Conservation (phyloP, 441 rosid genomes). For the Monsonia emarginata region DNA sequence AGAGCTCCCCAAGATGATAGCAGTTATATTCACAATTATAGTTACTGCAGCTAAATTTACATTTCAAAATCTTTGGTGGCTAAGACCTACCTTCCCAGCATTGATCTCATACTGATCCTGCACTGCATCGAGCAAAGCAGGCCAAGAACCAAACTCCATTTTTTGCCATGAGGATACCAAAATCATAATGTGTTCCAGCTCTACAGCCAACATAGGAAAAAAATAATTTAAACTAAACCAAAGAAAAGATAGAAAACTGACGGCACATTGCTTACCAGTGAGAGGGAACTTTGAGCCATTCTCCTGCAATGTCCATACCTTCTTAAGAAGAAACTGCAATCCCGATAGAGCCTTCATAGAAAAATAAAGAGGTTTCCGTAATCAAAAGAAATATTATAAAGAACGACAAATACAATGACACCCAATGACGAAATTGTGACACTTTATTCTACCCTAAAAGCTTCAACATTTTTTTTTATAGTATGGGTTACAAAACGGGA, state of each 20-base stretch:
- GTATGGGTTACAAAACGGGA: too few relatives aligned
- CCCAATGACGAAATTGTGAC: too few relatives aligned
- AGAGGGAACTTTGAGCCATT: conserved; percentile 61
- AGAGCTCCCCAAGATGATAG: too few relatives aligned
- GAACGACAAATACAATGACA: too few relatives aligned
- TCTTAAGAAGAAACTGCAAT: conserved; percentile 65
- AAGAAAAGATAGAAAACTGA: not conserved
- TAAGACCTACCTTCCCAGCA: conserved; percentile 58
- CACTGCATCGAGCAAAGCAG: conserved; percentile 78
- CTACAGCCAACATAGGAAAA: conserved; percentile 6
- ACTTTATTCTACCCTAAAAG: too few relatives aligned
- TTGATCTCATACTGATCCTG: conserved; percentile 63
- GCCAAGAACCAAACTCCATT: conserved; percentile 81
- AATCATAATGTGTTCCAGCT: conserved; percentile 52
- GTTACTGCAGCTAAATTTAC: too few relatives aligned
- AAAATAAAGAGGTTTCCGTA: too few relatives aligned
- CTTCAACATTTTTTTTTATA: too few relatives aligned
- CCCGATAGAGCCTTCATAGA: conserved; percentile 66
- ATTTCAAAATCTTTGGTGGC: not conserved
- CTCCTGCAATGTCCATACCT: conserved; percentile 44
- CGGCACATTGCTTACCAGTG: conserved; percentile 41
- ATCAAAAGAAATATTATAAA: too few relatives aligned
- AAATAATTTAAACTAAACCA: not conserved
- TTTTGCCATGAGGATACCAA: conserved; percentile 76
- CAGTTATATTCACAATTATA: too few relatives aligned